These are phyloP conservation scores for Liquidambar formosana DNA, from an alignment of 164 flowering plant species.

Conservation along the genomic window DNA sequence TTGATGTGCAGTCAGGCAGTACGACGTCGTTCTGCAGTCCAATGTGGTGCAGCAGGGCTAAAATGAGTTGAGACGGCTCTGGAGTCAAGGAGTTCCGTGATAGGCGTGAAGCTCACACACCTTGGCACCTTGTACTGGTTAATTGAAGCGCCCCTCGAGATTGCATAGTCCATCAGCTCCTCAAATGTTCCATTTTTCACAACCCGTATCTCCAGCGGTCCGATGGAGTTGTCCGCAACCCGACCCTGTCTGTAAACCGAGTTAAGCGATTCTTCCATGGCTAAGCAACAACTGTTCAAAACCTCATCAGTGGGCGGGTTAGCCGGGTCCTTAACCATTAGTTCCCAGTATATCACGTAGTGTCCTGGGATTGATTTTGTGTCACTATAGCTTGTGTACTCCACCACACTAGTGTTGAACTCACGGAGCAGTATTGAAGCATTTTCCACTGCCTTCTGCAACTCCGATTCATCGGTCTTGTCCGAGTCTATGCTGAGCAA, in stretches of 20 bases:
- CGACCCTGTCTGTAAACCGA: slow-evolving; percentile 77
- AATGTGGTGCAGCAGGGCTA: slow-evolving; percentile 58
- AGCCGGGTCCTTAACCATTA: slow-evolving; percentile 37
- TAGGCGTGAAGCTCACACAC: slow-evolving; percentile 70
- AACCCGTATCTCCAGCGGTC: slow-evolving; percentile 72
- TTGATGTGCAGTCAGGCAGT: neutral
- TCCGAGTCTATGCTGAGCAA: slow-evolving; percentile 72
- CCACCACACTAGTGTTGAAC: slow-evolving; percentile 52
- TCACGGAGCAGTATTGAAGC: slow-evolving; percentile 36
- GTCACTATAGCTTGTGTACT: slow-evolving; percentile 81
- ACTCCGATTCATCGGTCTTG: slow-evolving; percentile 79
- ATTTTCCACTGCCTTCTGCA: slow-evolving; percentile 60
- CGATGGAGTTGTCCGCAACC: slow-evolving; percentile 62
- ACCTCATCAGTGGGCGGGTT: slow-evolving; percentile 37
- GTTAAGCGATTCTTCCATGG: slow-evolving; percentile 73
- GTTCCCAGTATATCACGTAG: slow-evolving; percentile 77
- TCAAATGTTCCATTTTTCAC: slow-evolving; percentile 75
- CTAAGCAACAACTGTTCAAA: slow-evolving; percentile 56
- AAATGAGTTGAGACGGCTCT: slow-evolving; percentile 57
- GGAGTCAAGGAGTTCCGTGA: slow-evolving; percentile 67
- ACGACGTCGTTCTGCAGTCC: slow-evolving; percentile 59
- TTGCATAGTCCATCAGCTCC: slow-evolving; percentile 85
- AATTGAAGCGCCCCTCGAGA: slow-evolving; percentile 76
- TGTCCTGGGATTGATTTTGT: slow-evolving; percentile 72
- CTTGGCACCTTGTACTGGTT: slow-evolving; percentile 83